Conservation (phyloP, 2,329 filamentous ascomycete species). For the Epichloe glyceriae region DNA sequence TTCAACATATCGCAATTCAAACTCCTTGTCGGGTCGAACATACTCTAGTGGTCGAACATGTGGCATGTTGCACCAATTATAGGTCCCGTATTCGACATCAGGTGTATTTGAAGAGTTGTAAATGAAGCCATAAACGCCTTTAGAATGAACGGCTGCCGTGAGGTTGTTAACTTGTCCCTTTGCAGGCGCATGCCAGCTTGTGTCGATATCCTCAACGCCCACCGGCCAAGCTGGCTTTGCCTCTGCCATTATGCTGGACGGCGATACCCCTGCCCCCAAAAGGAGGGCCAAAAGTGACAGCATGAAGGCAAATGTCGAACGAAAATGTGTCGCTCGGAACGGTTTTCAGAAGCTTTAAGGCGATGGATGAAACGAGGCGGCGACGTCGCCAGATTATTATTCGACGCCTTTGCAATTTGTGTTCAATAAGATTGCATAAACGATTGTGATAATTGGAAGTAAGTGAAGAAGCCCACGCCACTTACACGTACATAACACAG, state of each 20-base stretch:
- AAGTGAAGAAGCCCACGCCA: no score
- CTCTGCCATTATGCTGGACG: not conserved
- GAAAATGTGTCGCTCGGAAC: not conserved
- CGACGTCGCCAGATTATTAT: no score
- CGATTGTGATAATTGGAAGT: no score
- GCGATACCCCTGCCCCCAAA: not conserved
- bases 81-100: slow-evolving; percentile 43
- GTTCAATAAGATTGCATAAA: no score
- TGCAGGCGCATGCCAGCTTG: slow-evolving; percentile 46
- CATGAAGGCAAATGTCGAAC: not conserved
- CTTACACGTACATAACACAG: no score
- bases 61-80: slow-evolving; percentile 84
- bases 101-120: slow-evolving; percentile 55
- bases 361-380: no score
- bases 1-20: slow-evolving; percentile 61
- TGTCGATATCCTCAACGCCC: slow-evolving; percentile 18
- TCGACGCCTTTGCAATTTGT: no score
- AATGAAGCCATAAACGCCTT: slow-evolving; percentile 59
- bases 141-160: slow-evolving; percentile 38
- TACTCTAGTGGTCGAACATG: slow-evolving; percentile 62
- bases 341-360: no score
- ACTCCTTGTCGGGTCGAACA: slow-evolving; percentile 36
- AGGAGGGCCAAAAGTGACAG: not conserved
- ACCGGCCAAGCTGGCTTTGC: not conserved
- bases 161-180: slow-evolving; percentile 48